Evolutionary conservation across 1,284 basidiomycete species (phyloP).

Genomic region (Lentinula novae-zelandiae): DNA sequence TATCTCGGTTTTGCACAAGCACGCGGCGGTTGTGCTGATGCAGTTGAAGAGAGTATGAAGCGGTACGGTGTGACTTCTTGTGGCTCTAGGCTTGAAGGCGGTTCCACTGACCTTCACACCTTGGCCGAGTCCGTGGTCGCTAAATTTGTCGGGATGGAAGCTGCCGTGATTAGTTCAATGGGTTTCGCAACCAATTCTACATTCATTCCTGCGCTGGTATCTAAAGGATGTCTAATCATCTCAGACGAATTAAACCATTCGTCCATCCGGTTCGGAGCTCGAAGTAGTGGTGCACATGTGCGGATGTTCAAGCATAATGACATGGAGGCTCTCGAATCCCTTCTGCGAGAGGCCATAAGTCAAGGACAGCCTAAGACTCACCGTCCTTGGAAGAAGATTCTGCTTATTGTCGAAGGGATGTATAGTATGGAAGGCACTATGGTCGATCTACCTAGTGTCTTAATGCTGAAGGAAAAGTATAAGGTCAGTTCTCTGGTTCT

Average conservation of each 20-base stretch:
- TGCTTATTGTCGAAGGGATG: conserved; percentile 92
- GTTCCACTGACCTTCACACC: conserved; percentile 80
- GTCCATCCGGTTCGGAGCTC: conserved; percentile 90
- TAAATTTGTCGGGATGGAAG: conserved; percentile 86
- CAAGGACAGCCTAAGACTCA: conserved; percentile 98
- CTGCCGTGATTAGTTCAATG: conserved; percentile 90
- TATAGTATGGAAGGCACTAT: conserved; percentile 99
- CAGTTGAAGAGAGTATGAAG: conserved; percentile 78
- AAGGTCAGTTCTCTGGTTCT: conserved; percentile 57
- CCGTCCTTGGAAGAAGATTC: conserved; percentile 98
- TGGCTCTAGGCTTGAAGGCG: conserved; percentile 80
- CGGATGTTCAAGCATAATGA: conserved; percentile 98
- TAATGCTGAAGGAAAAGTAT: conserved; percentile 93
- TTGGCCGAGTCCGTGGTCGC: conserved; percentile 88
- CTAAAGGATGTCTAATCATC: conserved; percentile 92
- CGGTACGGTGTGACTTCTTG: conserved; percentile 80
- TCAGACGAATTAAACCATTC: conserved; percentile 98
- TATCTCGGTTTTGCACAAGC: conserved; percentile 98
- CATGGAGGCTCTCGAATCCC: conserved; percentile 77
- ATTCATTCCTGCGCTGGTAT: conserved; percentile 87
- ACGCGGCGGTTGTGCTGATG: conserved; percentile 90
- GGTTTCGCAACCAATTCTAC: conserved; percentile 99
- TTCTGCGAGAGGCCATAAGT: conserved; percentile 90
- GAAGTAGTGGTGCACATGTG: conserved; percentile 86
- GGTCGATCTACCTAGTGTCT: conserved; percentile 78